Conservation (phyloP, 345 rosid genomes). For the Psidium friedrichsthalianum region DNA sequence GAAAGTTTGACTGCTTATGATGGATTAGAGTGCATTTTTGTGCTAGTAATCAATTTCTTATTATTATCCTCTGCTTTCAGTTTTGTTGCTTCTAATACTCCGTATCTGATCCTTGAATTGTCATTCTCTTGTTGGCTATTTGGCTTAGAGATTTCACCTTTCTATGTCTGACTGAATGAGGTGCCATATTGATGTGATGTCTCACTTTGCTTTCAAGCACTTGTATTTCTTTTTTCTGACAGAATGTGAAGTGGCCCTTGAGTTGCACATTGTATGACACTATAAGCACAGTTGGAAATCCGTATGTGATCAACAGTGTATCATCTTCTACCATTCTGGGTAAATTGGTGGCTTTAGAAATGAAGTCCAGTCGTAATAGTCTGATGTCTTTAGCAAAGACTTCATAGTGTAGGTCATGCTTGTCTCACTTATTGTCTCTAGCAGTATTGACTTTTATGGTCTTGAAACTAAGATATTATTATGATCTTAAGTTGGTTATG, state of each 20-base stretch:
- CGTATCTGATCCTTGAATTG: neutral
- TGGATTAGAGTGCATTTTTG: neutral
- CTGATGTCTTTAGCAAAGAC: neutral
- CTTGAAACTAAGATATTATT: neutral
- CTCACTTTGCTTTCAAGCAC: neutral
- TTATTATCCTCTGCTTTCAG: neutral
- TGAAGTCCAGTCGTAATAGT: neutral
- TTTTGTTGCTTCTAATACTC: neutral
- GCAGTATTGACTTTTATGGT: neutral
- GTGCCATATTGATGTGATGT: neutral
- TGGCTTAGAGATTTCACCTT: neutral
- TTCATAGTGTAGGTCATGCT: neutral
- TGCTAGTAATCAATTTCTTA: neutral
- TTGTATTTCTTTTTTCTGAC: neutral
- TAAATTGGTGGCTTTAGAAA: neutral
- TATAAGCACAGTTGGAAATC: neutral
- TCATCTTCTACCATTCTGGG: neutral
- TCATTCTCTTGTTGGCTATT: neutral
- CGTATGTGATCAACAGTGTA: neutral
- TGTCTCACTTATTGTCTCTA: neutral
- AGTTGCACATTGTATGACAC: neutral
- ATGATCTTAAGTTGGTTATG: neutral
- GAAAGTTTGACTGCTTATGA: neutral
- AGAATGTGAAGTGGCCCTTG: neutral
- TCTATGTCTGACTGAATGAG: neutral